Base-by-base conservation (phyloP, 208 protist species). In the Leishmania martiniquensis region DNA sequence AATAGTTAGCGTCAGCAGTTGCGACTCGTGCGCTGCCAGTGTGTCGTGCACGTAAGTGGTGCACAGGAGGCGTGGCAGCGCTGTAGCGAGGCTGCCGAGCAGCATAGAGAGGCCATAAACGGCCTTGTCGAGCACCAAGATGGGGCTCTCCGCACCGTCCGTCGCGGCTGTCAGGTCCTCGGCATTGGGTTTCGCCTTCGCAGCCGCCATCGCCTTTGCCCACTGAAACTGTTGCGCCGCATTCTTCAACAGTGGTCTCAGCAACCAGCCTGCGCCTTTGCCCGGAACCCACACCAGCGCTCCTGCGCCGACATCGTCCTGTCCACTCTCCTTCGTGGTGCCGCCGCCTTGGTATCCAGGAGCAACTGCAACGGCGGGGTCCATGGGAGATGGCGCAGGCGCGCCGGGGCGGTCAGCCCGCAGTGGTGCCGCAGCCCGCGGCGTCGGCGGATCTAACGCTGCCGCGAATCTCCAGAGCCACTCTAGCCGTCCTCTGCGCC, bases 211-310 rank as follows among this genome's bases (percentile, higher is more conserved):
- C 45, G 81, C 86, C 6, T 70, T 70, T 9, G 72, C 75, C 75
- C 92, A 77, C 39, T 84, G 80, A 0, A 93, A 65, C 70, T 93
- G 90, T 42, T 81, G 75, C 39, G 59, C 77, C 5, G 83, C 82
- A 55, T 96, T 96, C 34, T 84, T 83, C 70, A 93, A 71, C 54
- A 94, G 77, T 45, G 87, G 75, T n/a, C 71, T 52, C 72, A 93
- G 65, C 73, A 96, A 73, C 92, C 92, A 96, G 68, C 54, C 63
- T 3, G 76, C 72, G 17, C 74, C 72, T 9, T 55, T 59, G 54
- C 60, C 66, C 34, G 77, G 77, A 44, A 78, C 79, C 49, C 1
- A 55, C 39, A 78, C 60, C 10, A 67, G n/a, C 39, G 54, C 39
- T 45, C 37, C 32, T 13, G 71, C n/a, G 34, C 37, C 73, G n/a